Evolutionary conservation across 176 grass and related monocot genomes (phyloP), one percentile per base, ranked within the genome.

Genomic region (Oryza nivara): DNA sequence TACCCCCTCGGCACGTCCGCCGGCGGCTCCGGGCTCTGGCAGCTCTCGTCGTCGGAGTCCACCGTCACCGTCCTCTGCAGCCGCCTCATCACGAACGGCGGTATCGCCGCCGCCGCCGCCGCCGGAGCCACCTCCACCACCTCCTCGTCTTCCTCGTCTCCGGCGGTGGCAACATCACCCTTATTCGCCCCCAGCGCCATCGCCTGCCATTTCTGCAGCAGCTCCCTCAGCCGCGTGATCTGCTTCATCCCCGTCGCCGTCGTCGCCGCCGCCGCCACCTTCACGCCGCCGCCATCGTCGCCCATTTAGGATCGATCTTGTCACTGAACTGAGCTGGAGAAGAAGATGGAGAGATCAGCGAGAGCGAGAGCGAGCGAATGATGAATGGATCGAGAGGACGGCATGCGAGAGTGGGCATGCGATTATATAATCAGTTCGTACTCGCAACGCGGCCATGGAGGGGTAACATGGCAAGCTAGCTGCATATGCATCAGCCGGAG

Each of bases 161-260:
- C 35, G 35, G 35, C 35, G 0, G n/a, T 66, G 7, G 11, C 49
- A 3, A 5, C 19, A 13, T 41, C 9, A 34, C 46, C 28, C 20
- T 44, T 30, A 30, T 30, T 51, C 28, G 67, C 16, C 0, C 90
- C 84, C 65, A 92, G 17, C 4, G 89, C 81, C 41, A 87, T 65
- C 8, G 81, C 34, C 28, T 91, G 86, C 91, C 93, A 98, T 46
- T 87, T 95, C 48, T 88, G 88, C 45, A 98, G 90, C 58, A 98
- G 86, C 82, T 98, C 93, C 8, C 82, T 81, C 72, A 94, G 78
- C 67, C 88, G 77, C 48, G 65, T 83, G 26, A 97, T 97, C 85
- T 92, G 90, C 70, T 86, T 65, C 9, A 89, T 81, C 5, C 90
- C 87, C 32, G 85, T 78, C 65, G 60, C 15, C 76, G 85, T 88